Evolutionary conservation across 441 rosid species (phyloP), one percentile per base, ranked within the genome.

Genomic region (Populus hybrid): DNA sequence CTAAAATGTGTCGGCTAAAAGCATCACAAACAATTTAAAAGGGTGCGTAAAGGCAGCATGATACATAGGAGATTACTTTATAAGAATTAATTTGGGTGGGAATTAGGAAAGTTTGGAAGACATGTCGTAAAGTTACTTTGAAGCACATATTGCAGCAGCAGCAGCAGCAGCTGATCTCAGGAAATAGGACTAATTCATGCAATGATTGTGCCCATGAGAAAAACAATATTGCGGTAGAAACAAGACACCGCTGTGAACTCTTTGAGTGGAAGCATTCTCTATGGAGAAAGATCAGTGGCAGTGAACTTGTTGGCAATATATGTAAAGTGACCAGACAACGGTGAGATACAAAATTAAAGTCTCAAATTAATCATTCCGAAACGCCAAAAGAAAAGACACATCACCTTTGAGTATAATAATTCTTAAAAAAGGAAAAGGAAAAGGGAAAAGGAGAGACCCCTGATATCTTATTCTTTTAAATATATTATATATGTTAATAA

Each of bases 1-100:
- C 87, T 81, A 66, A 67, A 75, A 83, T 50, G 61, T 88, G 90
- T 87, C 88, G 76, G 85, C 78, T 81, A 83, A 90, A 90, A 84
- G 88, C 82, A 75, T 78, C 73, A 10, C 88, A 81, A 12, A 35
- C 14, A 2, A 8, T 72, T 83, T 63, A 78, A 81, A 71, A 40
- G 16, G 83, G 32, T 70, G 61, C 61, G 72, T 69, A 80, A 80
- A 80, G 80, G 36, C 40, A n/a, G 67, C 75, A 67, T 26, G 20
- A 26, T 2, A 32, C 46, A 23, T 36, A 73, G 10, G 14, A 1
- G 66, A 9, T 63, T 23, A 10, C 14, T 21, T 61, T 3, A 8
- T 16, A 67, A 5, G 32, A 64, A 32, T 59, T 73, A 38, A 65
- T 61, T 14, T 35, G 38, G 54, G 11, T 10, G 50, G 69, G 80